Evolutionary conservation across 331 rosid genomes (phyloP), one percentile per base, ranked within the genome.

Genomic region (Malus hybrid): DNA sequence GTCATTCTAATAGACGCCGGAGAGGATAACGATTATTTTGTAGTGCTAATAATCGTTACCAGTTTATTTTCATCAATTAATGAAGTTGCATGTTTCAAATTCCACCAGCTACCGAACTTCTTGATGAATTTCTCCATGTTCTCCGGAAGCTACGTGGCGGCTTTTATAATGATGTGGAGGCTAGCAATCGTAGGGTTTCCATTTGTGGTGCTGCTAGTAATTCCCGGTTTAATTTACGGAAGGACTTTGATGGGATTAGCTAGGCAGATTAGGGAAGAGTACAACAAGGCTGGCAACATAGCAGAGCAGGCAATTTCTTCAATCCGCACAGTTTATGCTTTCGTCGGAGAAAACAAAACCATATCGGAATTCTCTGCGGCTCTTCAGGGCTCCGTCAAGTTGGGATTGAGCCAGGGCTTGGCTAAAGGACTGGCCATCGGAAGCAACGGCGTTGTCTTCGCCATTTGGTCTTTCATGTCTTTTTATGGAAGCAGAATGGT

Each of bases 301-400:
- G 99, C 92, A 22, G 96, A 92, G 82, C 97, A 92, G 39, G 95
- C 96, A 8, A 71, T 94, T 36, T 94, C 97, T 22, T 94, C 97
- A 2, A 82, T 92, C 28, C 85, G 99, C 79, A 92, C 97, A 0
- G 99, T 94, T 4, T 92, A 94, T 63, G 90, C 99, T 1, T 94
- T 88, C 42, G 96, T 76, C 0, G 99, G 96, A 6, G 99, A 94
- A 76, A 83, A 60, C 72, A 90, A 90, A 61, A 90, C 95, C 42
- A 84, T 80, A 2, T 34, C 70, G 13, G 88, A 89, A 76, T 94
- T 86, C 87, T 87, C 97, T 29, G 60, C 83, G 9, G 91, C 99
- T 33, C 74, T 94, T 10, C 82, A 91, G 76, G 85, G 83, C 0
- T 87, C 95, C 0, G 92, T 86, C 6, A 85, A 81, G 77, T 67